Evolutionary conservation across 2,329 filamentous ascomycete genomes (phyloP).

Genomic region (Aspergillus clavatus): DNA sequence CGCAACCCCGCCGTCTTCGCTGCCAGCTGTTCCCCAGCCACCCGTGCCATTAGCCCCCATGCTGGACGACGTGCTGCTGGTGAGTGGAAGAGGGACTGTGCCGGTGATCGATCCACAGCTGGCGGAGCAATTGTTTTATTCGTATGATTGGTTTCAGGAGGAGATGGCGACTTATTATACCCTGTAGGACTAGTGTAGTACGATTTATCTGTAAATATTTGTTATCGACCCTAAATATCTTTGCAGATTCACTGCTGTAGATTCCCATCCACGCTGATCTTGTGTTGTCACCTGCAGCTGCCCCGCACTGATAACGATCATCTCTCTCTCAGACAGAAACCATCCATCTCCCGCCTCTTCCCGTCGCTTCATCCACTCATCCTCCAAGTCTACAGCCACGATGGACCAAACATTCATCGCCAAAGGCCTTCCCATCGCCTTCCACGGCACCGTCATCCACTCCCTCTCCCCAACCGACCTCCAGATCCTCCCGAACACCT

Average conservation of each 20-base stretch:
- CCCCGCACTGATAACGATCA: not conserved
- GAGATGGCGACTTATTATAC: slow-evolving; percentile 39
- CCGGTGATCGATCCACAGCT: slow-evolving; percentile 34
- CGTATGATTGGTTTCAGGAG: slow-evolving; percentile 38
- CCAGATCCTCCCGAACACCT: slow-evolving; percentile 29
- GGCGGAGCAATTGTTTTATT: slow-evolving; percentile 36
- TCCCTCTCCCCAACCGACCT: slow-evolving; percentile 19
- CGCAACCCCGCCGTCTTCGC: slow-evolving; percentile 13
- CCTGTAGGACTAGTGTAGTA: slow-evolving; percentile 19
- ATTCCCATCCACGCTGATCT: not conserved
- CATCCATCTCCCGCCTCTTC: not conserved
- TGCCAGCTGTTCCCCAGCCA: not conserved
- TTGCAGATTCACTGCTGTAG: too few relatives aligned
- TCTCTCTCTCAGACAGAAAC: not conserved
- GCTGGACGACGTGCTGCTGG: slow-evolving; percentile 33
- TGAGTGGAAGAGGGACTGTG: slow-evolving; percentile 26
- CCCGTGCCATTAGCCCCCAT: slow-evolving; percentile 29
- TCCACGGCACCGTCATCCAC: slow-evolving; percentile 35
- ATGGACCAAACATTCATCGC: slow-evolving; percentile 1
- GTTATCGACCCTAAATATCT: not conserved
- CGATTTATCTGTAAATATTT: slow-evolving; percentile 7
- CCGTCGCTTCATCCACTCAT: slow-evolving; percentile 1
- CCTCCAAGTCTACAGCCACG: not conserved
- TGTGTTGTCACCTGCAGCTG: not conserved
- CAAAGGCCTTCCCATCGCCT: slow-evolving; percentile 25